Conservation (phyloP, 805 yeast species). For the Saturnispora kantuleensis region DNA sequence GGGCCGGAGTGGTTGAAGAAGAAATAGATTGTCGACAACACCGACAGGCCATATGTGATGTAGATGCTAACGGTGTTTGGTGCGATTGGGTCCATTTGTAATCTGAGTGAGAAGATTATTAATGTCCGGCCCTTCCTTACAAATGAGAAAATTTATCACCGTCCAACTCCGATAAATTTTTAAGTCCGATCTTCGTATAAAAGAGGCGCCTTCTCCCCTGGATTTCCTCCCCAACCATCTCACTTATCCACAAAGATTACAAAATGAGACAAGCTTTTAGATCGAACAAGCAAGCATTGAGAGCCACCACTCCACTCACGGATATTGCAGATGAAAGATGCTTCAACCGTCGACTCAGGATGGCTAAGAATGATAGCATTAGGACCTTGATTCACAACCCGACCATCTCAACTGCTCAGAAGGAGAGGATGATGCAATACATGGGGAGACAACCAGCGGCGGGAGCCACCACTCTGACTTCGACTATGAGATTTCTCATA, state of each 20-base stretch:
- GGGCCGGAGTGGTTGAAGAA: constrained; percentile 40
- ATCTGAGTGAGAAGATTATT: constrained; percentile 8
- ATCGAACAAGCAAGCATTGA: neutral
- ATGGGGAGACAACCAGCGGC: neutral
- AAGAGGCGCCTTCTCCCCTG: neutral
- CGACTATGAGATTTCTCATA: too few relatives aligned
- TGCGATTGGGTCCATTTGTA: constrained; percentile 9
- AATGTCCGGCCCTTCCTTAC: neutral
- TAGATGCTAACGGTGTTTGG: constrained; percentile 34
- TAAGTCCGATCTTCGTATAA: too few relatives aligned
- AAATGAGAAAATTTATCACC: neutral
- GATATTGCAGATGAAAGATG: constrained; percentile 2
- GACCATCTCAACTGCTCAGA: neutral
- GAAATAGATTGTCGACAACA: constrained; percentile 40
- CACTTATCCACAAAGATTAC: too few relatives aligned
- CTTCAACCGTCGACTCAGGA: neutral
- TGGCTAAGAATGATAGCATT: neutral
- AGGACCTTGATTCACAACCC: neutral
- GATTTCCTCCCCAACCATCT: too few relatives aligned
- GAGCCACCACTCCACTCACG: neutral
- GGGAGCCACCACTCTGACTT: too few relatives aligned
- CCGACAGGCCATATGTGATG: constrained; percentile 45
- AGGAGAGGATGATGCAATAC: constrained; percentile 1
- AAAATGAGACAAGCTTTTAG: constrained; percentile 1
- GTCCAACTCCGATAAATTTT: too few relatives aligned